Percentiles rank a stretch among this genome's conserved stretches.
These are phyloP conservation scores for Mucor mucedo DNA, from an alignment of 371 early-diverging fungal species.

Conservation along the genomic window DNA sequence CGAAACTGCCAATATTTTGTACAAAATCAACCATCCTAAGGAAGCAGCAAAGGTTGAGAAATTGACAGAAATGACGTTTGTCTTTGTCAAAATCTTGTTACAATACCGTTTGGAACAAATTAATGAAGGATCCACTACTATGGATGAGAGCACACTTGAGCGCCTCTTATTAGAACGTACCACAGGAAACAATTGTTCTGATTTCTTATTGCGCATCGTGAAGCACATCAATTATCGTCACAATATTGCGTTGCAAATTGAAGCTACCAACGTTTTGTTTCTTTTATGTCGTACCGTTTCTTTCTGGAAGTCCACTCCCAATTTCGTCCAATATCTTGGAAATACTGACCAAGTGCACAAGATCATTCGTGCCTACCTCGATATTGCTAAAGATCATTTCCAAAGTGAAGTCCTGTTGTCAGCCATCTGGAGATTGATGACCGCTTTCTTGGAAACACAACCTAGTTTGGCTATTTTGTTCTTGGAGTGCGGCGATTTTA, in stretches of 20 bases:
- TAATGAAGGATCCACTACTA: conserved; percentile 4
- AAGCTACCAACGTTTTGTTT: conserved; percentile 42
- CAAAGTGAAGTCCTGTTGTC: conserved; percentile 38
- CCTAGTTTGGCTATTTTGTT: conserved; percentile 52
- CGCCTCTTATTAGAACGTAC: conserved; percentile 28
- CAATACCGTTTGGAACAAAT: conserved; percentile 39
- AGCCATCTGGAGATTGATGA: conserved; percentile 50
- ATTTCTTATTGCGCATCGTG: conserved; percentile 45
- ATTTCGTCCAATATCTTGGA: conserved; percentile 50
- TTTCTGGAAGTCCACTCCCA: conserved; percentile 40
- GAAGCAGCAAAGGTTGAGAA: conserved; percentile 43
- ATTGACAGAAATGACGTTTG: conserved; percentile 39
- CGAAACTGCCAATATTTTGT: conserved; percentile 35
- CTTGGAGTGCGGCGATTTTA: conserved; percentile 54
- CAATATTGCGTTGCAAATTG: conserved; percentile 32
- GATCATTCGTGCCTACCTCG: conserved; percentile 43
- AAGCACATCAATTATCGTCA: conserved; percentile 42
- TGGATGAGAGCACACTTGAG: conserved; percentile 23
- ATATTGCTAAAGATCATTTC: conserved; percentile 38
- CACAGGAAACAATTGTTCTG: conserved; percentile 28
- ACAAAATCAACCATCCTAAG: conserved; percentile 27
- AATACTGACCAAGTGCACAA: conserved; percentile 43
- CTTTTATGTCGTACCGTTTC: conserved; percentile 37
- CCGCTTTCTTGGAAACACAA: conserved; percentile 44
- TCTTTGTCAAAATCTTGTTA: conserved; percentile 41